These are phyloP conservation scores for Chytridium lagenaria DNA, from an alignment of 371 early-diverging fungal species.

Conservation along the genomic window DNA sequence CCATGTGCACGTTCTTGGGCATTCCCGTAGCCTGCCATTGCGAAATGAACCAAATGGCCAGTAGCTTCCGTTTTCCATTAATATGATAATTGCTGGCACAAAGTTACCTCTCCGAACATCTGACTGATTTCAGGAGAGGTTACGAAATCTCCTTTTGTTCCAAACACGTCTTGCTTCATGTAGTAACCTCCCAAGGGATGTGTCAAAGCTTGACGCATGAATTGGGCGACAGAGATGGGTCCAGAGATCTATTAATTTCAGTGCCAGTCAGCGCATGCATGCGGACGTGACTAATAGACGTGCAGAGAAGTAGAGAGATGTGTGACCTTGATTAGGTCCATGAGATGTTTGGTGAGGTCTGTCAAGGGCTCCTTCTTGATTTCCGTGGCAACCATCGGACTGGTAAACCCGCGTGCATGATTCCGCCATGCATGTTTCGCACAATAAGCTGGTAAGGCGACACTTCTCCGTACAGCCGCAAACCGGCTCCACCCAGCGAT, in stretches of 20 bases:
- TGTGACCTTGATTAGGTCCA: slow-evolving; percentile 59
- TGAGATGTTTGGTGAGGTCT: slow-evolving; percentile 63
- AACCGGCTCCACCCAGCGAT: neutral
- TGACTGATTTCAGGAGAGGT: slow-evolving; percentile 97
- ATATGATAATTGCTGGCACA: slow-evolving; percentile 2
- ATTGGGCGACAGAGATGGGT: slow-evolving; percentile 85
- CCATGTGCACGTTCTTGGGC: slow-evolving; percentile 69
- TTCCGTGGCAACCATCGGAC: neutral
- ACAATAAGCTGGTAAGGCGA: too few species aligned
- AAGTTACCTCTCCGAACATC: slow-evolving; percentile 90
- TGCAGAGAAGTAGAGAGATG: too few species aligned
- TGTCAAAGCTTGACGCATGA: slow-evolving; percentile 87
- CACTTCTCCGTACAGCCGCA: too few species aligned
- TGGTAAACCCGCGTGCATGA: neutral
- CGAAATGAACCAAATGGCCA: slow-evolving; percentile 80
- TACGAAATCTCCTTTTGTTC: slow-evolving; percentile 91
- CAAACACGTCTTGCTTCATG: slow-evolving; percentile 90
- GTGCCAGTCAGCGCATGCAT: slow-evolving; percentile 34
- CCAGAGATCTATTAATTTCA: slow-evolving; percentile 54
- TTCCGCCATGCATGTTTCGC: neutral
- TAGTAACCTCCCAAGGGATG: slow-evolving; percentile 93
- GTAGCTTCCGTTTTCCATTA: slow-evolving; percentile 56
- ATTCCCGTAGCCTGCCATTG: slow-evolving; percentile 64
- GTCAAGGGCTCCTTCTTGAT: slow-evolving; percentile 60
- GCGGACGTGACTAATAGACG: too few species aligned